Percentiles rank a stretch among this genome's conserved stretches.
Evolutionary conservation across 768 basidiomycete species (phyloP).

Genomic region (Agaricus sinodeliciosus): DNA sequence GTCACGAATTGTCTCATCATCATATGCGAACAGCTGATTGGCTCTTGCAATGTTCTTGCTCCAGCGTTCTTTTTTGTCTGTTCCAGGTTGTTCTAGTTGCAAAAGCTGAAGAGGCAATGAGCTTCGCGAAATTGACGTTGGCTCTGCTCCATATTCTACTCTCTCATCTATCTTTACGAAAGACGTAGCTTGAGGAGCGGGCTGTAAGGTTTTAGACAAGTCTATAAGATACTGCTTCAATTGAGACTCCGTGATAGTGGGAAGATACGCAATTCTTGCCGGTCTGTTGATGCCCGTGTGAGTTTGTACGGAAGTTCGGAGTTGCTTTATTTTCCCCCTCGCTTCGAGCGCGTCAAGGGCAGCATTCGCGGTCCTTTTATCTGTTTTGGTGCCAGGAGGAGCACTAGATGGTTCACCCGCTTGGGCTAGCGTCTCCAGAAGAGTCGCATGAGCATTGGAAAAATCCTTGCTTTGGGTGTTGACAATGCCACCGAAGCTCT

Average conservation of each 20-base stretch:
- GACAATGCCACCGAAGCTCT: conserved; percentile 58
- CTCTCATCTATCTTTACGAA: conserved; percentile 48
- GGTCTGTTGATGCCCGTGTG: conserved; percentile 53
- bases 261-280: conserved; percentile 60
- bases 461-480: conserved; percentile 66
- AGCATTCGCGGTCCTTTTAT: conserved; percentile 63
- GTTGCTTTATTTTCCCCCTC: conserved; percentile 60
- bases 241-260: conserved; percentile 44
- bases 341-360: conserved; percentile 58
- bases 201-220: conserved; percentile 34
- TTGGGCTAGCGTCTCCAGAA: conserved; percentile 50
- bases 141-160: conserved; percentile 47
- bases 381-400: conserved; percentile 59
- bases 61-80: conserved; percentile 36
- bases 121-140: conserved; percentile 21
- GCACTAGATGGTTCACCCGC: conserved; percentile 68
- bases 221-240: conserved; percentile 54
- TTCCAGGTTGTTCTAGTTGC: conserved; percentile 37
- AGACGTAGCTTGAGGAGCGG: conserved; percentile 25
- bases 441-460: conserved; percentile 54
- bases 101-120: conserved; percentile 38
- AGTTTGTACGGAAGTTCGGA: conserved; percentile 58
- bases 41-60: conserved; percentile 37
- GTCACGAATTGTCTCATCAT: conserved; percentile 49
- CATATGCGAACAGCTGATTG: conserved; percentile 45